Evolutionary conservation across 1,139 yeast species (phyloP), one percentile per base, ranked within the genome.

Genomic region (Pichia inconspicua): DNA sequence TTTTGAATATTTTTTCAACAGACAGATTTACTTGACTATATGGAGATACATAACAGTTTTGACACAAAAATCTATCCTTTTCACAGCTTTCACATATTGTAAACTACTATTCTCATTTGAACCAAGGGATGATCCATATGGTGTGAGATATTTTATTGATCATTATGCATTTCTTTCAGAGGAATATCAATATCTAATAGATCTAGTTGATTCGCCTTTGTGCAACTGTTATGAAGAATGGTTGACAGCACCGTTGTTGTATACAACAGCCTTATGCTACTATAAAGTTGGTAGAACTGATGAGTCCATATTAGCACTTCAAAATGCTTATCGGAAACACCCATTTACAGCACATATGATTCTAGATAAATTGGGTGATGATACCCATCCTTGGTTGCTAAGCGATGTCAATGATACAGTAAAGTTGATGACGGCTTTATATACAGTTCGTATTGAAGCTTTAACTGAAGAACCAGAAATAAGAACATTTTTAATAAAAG

Each of bases 121-220:
- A 37, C 95, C 96, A 1, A 75, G 80, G 1, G 87, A 83, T 44
- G 97, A 88, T 68, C 96, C 96, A 0, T 68, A 83, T 50, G 95
- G 96, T 12, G 89, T 84, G 6, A 73, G 95, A 54, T 82, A 83
- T 58, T 84, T 87, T 64, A 80, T 88, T 56, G 96, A 88, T 62
- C 83, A 77, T 59, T 88, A 85, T 61, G 83, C 92, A 6, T 69
- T 86, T 10, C 70, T 80, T 67, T 73, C 87, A 44, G 82, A 75
- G 40, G 87, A 85, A 53, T 81, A 73, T 58, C 70, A 75, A 48
- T 88, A 78, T 63, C 62, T 88, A 55, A 69, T 79, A 17, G 74
- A 77, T 27, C 66, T 86, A 37, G 73, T 73, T 0, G 61, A 74
- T 31, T 77, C 85, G 5, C 75, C 84, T 3, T 66, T 83, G 43